phyloP scores from a whole-genome alignment of 2,329 filamentous ascomycete genomes.

The Onygenales sp. region DNA sequence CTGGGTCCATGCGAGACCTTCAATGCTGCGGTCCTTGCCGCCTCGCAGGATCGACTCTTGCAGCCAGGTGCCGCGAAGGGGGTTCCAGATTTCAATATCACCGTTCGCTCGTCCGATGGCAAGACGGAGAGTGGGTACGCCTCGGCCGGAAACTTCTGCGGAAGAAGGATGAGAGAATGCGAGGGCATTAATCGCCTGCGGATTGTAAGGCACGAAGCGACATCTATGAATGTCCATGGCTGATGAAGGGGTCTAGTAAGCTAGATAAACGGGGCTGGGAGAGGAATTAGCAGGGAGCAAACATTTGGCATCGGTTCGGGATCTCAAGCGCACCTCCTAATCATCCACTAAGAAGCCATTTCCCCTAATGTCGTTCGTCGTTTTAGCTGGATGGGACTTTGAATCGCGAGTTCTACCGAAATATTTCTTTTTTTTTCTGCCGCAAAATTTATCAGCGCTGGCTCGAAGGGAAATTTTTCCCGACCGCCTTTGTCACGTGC shows the following conservation, averaged over 20 bases:
- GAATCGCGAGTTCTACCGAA: neutral
- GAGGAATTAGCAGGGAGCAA: neutral
- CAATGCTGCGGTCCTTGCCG: constrained; percentile 75
- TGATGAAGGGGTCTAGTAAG: neutral
- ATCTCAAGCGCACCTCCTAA: neutral
- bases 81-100: constrained; percentile 97
- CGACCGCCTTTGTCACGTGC: constrained; percentile 2
- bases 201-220: constrained; percentile 87
- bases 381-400: neutral
- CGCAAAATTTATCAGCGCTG: neutral
- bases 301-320: neutral
- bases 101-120: constrained; percentile 90
- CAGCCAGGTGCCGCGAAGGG: constrained; percentile 69
- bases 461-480: neutral
- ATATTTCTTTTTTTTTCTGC: constrained; percentile 4
- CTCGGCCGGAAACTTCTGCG: constrained; percentile 36
- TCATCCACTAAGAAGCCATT: neutral
- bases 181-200: constrained; percentile 85
- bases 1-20: constrained; percentile 84
- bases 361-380: neutral
- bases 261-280: neutral
- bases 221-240: constrained; percentile 93
- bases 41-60: constrained; percentile 82
- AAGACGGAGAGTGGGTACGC: constrained; percentile 58
- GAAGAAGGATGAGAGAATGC: constrained; percentile 73